Base-by-base conservation (phyloP, 1,284 basidiomycete species). In the Ganoderma lucidum region DNA sequence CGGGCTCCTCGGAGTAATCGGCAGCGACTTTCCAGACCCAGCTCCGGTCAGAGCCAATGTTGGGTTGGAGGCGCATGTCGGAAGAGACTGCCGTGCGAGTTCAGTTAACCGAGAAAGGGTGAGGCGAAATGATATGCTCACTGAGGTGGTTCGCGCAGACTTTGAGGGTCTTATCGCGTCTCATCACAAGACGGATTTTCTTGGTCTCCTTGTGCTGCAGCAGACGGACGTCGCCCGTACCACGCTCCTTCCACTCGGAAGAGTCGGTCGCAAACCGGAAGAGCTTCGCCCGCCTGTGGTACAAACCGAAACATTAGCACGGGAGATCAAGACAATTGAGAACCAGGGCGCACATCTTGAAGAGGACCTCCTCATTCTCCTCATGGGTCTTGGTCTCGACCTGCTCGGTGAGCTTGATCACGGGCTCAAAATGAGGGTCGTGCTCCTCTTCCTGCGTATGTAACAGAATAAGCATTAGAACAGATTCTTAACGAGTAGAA, bases 11-110 rank as follows among this genome's bases (percentile, higher is more conserved):
- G 64, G 97, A 91, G 79, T 95, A 96, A 82, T 99, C 98, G 58
- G 97, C 98, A 66, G 92, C 88, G 66, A 98, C 97, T 83, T 98
- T 97, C 93, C 94, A 99, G 51, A 99, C 98, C 98, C 98, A 99
- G 77, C 96, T 98, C 81, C 98, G 92, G 86, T 99, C 98, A 65
- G 97, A 99, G 63, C 97, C 98, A 78, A 99, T 96, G 85, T 99
- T 99, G 77, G 97, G 96, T 79, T 97, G 94, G 74, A 99, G 92
- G 78, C 87, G 92, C 95, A 99, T 99, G 73, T 98, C 96, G 63
- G 88, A 75, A 42, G 93, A 85, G 80, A 99, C 97, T 98, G 75
- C 0, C 56, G 51, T 58, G 30, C 64, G n/a, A 41, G 2, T n/a
- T 55, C n/a, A 69, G 53, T 30, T 17, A 19, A 56, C 67, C 55